Percentiles rank a stretch among this genome's conserved stretches.
Conservation (phyloP, 1,284 basidiomycete species). For the Anthracocystis walkeri region DNA sequence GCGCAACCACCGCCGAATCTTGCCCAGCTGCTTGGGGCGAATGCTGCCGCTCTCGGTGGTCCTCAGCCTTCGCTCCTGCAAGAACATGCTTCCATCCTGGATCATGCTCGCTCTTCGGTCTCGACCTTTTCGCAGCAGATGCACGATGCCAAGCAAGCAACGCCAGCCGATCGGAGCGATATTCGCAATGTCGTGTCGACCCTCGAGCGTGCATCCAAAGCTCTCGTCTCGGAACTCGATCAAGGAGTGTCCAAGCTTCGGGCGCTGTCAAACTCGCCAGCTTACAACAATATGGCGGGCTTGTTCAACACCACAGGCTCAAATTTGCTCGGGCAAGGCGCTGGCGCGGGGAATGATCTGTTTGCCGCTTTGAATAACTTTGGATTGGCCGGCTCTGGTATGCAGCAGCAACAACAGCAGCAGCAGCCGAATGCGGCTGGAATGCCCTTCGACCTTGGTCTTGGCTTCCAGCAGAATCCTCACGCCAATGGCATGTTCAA, state of each 20-base stretch:
- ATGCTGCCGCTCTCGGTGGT: constrained; percentile 1
- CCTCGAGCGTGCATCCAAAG: constrained; percentile 35
- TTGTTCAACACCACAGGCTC: constrained; percentile 15
- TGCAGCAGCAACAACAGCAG: constrained; percentile 32
- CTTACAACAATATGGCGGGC: constrained; percentile 22
- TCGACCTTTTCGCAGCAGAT: constrained; percentile 34
- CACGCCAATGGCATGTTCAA: constrained; percentile 25
- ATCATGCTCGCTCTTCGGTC: constrained; percentile 29
- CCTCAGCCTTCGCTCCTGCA: constrained; percentile 29
- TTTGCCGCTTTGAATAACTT: constrained; percentile 27
- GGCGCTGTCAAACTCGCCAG: constrained; percentile 21
- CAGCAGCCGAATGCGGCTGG: constrained; percentile 11
- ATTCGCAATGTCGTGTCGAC: constrained; percentile 36
- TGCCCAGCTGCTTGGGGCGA: constrained; percentile 27
- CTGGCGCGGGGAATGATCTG: constrained; percentile 20
- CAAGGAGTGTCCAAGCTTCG: constrained; percentile 35
- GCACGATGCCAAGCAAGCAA: constrained; percentile 37
- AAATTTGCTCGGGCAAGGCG: constrained; percentile 9
- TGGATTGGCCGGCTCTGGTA: constrained; percentile 17
- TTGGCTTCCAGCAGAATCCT: constrained; percentile 23
- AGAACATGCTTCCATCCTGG: constrained; percentile 39
- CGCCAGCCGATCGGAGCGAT: constrained; percentile 34
- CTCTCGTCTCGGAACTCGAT: constrained; percentile 36
- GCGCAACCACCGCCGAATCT: constrained; percentile 25
- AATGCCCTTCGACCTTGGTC: constrained; percentile 32